Base-by-base conservation (phyloP, 208 protist species). In the Trypanosoma caninum region DNA sequence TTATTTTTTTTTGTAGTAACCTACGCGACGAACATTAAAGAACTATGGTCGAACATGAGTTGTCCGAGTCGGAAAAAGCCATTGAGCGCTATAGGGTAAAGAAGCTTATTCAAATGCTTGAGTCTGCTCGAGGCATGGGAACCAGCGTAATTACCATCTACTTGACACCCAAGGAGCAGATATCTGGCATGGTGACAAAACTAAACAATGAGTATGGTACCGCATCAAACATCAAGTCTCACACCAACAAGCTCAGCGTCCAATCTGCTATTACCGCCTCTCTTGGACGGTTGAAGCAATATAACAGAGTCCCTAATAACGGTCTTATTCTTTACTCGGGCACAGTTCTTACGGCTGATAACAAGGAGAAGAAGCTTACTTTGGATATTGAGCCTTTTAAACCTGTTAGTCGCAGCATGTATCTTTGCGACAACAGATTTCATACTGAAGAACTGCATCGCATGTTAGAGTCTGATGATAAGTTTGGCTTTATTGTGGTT, bases 401-500 rank as follows among this genome's bases (percentile, higher is more conserved):
- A 74, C 97, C 99, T 16, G 98, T 99, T 56, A 99, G 98, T 60
- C 99, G 97, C 27, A 99, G 94, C 6, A 74, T 99, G 11, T 99
- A 99, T 82, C 67, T 99, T 28, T 98, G 97, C 65, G 97, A 99
- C 66, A 98, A 98, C 72, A 97, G 97, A 72, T 99, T 99, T 73
- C 97, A 99, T 76, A 98, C 97, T 10, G 96, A 99, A 52, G 95
- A 99, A 55, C 89, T 99, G 13, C 79, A 79, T 34, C 96, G 98
- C 50, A 96, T 99, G 68, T 76, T 99, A 4, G 97, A 99, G 69
- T 96, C 84, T 30, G 98, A 99, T 75, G 97, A 99, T 58, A 99
- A 99, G 76, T 99, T 99, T 82, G 99, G 98, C 40, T 99, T 99
- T 79, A 99, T 99, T 62, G 84, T 99, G 53, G 99, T 99, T 87